Evolutionary conservation across 2,329 filamentous ascomycete species (phyloP).

Genomic region (Aspergillus glaucus): DNA sequence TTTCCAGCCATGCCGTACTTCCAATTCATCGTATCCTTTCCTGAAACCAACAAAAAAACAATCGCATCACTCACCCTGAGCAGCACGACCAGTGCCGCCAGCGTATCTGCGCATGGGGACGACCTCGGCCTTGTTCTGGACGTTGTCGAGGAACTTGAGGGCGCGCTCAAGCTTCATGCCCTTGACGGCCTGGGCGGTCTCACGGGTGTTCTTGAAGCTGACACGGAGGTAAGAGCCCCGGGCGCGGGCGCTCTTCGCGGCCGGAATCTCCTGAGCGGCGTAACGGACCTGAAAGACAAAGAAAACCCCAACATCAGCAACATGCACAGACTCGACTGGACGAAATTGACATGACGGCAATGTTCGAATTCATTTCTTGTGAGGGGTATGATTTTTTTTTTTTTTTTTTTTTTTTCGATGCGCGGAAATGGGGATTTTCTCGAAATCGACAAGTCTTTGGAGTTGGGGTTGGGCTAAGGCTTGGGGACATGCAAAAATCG

Average conservation of each 20-base stretch:
- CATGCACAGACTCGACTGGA: neutral
- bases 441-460: slow-evolving; percentile 1
- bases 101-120: slow-evolving; percentile 98
- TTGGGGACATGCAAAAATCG: slow-evolving; percentile 2
- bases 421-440: neutral
- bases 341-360: no score
- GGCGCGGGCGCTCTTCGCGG: slow-evolving; percentile 91
- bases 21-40: neutral
- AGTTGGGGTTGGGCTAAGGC: neutral
- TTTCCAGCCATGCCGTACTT: slow-evolving; percentile 3
- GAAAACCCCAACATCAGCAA: slow-evolving; percentile 20
- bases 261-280: slow-evolving; percentile 81
- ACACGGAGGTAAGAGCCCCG: slow-evolving; percentile 98
- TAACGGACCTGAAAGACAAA: slow-evolving; percentile 70
- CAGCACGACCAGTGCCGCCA: slow-evolving; percentile 88
- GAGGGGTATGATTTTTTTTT: neutral
- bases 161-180: slow-evolving; percentile 97
- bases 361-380: neutral
- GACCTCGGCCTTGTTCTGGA: slow-evolving; percentile 93
- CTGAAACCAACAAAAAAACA: neutral
- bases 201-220: slow-evolving; percentile 99
- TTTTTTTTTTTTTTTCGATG: slow-evolving; percentile 1
- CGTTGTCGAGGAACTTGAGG: slow-evolving; percentile 95
- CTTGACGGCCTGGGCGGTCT: slow-evolving; percentile 99
- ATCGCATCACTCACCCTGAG: slow-evolving; percentile 74